A percentile compares a stretch with the other conserved stretches of the same genome.
These are phyloP conservation scores for Fusarium sp. DNA, from an alignment of 2,329 filamentous ascomycete genomes.

Conservation along the genomic window DNA sequence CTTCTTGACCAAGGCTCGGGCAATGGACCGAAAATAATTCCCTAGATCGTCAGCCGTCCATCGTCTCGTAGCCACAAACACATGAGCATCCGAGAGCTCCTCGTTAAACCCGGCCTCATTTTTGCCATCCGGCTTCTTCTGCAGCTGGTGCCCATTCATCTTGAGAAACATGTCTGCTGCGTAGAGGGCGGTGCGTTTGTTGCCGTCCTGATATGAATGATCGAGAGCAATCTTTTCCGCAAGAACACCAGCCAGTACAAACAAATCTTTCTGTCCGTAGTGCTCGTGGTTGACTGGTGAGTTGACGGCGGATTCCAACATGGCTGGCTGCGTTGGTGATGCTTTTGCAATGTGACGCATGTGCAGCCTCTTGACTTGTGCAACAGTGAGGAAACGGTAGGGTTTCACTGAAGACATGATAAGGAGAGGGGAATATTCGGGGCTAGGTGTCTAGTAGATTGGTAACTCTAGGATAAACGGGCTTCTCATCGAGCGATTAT, in stretches of 20 bases:
- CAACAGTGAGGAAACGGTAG: not conserved
- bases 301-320: not conserved
- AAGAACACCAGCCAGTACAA: conserved; percentile 35
- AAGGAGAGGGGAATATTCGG: rapidly evolving
- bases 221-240: conserved; percentile 38
- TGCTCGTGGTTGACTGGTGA: not conserved
- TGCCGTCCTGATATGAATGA: conserved; percentile 36
- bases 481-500: not conserved
- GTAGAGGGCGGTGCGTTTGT: conserved; percentile 31
- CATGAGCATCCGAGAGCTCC: conserved; percentile 25
- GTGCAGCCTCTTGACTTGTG: not conserved
- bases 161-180: conserved; percentile 38
- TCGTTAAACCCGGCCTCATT: not conserved
- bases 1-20: not conserved
- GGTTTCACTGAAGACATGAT: not conserved
- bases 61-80: conserved; percentile 22
- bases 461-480: not conserved
- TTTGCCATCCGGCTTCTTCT: not conserved
- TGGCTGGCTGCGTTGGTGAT: not conserved
- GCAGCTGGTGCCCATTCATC: conserved; percentile 34
- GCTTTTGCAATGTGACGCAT: not conserved
- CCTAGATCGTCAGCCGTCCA: conserved; percentile 35
- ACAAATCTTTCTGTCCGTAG: conserved; percentile 33
- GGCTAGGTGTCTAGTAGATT: not conserved
- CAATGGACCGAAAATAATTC: conserved; percentile 22